phyloP scores from a whole-genome alignment of 2,329 filamentous ascomycete species.

The Ceratocystis albifundus region DNA sequence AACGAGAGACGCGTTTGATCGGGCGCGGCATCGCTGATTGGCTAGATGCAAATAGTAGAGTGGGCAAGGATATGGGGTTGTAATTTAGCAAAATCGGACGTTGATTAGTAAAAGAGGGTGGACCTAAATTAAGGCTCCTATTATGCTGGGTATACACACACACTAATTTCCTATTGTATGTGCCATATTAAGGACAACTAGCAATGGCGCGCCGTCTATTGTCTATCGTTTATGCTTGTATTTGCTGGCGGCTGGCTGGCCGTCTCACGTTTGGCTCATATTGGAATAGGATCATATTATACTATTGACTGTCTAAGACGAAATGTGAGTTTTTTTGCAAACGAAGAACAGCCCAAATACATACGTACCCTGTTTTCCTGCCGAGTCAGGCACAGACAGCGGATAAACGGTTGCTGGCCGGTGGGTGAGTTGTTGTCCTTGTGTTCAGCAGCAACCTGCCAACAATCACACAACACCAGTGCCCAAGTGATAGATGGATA shows the following conservation, averaged over 20 bases:
- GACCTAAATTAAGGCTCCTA: neutral
- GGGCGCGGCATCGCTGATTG: constrained; percentile 14
- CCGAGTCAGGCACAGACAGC: neutral
- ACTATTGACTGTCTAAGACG: neutral
- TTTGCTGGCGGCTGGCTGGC: neutral
- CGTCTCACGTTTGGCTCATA: neutral
- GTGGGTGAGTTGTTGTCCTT: neutral
- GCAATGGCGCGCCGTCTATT: too few relatives aligned
- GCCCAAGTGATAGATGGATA: too few relatives aligned
- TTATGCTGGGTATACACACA: neutral
- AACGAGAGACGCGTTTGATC: constrained; percentile 1
- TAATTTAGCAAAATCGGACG: neutral
- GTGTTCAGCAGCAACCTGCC: neutral
- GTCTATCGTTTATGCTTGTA: neutral
- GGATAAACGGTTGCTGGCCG: neutral
- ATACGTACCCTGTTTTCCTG: neutral
- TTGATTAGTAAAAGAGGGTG: neutral
- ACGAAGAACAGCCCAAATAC: neutral
- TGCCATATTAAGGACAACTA: too few relatives aligned
- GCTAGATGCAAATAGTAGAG: neutral
- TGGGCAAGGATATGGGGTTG: neutral
- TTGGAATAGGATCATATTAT: neutral
- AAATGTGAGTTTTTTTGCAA: neutral
- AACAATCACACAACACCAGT: neutral
- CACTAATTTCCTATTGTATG: neutral